phyloP scores from a whole-genome alignment of 495 filamentous ascomycete species.

The Aspergillus haitiensis region DNA sequence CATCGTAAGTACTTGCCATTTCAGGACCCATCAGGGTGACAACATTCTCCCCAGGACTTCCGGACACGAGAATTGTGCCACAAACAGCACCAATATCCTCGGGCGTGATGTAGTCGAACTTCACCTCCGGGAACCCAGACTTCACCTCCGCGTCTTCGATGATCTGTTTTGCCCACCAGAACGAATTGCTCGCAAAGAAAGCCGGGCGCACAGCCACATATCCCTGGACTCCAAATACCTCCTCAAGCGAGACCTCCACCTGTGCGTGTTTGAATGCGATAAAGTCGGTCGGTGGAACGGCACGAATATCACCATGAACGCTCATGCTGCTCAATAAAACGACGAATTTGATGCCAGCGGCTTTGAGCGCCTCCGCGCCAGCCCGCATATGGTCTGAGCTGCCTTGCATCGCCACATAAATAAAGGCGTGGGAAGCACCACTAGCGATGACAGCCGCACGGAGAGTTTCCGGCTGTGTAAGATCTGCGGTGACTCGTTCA shows the following conservation, averaged over 20 bases:
- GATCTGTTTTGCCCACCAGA: conserved; percentile 21
- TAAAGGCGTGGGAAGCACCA: conserved; percentile 33
- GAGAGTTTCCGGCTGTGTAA: conserved; percentile 30
- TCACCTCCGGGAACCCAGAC: conserved; percentile 16
- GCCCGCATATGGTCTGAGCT: conserved; percentile 29
- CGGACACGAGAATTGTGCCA: conserved; percentile 28
- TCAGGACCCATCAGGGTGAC: conserved; percentile 31
- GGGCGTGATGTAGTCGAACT: conserved; percentile 32
- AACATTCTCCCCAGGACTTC: conserved; percentile 8
- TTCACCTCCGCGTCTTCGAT: conserved; percentile 25
- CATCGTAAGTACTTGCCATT: conserved; percentile 15
- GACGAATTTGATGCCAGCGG: conserved; percentile 30
- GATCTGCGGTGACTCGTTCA: conserved; percentile 33
- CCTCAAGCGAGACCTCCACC: conserved; percentile 31
- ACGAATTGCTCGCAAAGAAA: conserved; percentile 29
- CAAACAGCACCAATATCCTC: conserved; percentile 32
- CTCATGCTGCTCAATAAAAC: conserved; percentile 34
- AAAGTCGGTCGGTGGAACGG: conserved; percentile 16
- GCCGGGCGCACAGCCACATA: conserved; percentile 32
- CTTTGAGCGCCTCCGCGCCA: conserved; percentile 29
- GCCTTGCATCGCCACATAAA: conserved; percentile 27
- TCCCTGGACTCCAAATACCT: conserved; percentile 26
- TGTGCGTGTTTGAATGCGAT: conserved; percentile 34
- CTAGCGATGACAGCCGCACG: conserved; percentile 23
- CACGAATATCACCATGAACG: conserved; percentile 22